Evolutionary conservation across 352 stramenopile genomes (phyloP).

Genomic region (Globisporangium paddicum): DNA sequence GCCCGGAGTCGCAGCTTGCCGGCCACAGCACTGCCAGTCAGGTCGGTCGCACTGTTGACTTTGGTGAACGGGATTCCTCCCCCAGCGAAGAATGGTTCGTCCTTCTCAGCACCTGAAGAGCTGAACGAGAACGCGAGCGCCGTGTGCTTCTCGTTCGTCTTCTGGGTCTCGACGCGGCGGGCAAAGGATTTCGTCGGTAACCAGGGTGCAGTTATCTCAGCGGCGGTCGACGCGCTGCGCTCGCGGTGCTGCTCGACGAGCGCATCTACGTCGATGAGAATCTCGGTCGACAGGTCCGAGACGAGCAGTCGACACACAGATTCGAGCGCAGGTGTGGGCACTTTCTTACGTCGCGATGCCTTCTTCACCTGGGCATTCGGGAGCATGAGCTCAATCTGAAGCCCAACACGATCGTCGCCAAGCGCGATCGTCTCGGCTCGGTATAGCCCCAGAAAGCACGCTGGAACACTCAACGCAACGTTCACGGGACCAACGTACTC

Average conservation of each 20-base stretch:
- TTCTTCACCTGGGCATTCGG: slow-evolving; percentile 14
- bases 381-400: slow-evolving; percentile 56
- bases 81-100: slow-evolving; percentile 10
- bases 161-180: slow-evolving; percentile 20
- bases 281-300: slow-evolving; percentile 43
- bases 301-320: slow-evolving; percentile 36
- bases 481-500: slow-evolving; percentile 52
- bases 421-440: slow-evolving; percentile 44
- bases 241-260: slow-evolving; percentile 39
- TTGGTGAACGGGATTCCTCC: neutral
- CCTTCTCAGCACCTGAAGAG: neutral
- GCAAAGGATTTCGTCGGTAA: slow-evolving; percentile 27
- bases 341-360: neutral
- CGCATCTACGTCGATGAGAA: slow-evolving; percentile 56
- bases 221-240: slow-evolving; percentile 24
- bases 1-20: slow-evolving; percentile 30
- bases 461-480: slow-evolving; percentile 37
- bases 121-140: slow-evolving; percentile 29
- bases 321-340: slow-evolving; percentile 16
- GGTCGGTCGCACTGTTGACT: slow-evolving; percentile 6
- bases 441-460: slow-evolving; percentile 56
- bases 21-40: neutral
- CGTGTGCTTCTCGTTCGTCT: slow-evolving; percentile 27
- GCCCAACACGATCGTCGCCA: slow-evolving; percentile 29
- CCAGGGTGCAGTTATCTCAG: slow-evolving; percentile 31